Evolutionary conservation across 225 moss, liverwort and hornwort species (phyloP).

Genomic region (Physcomitrium patens): DNA sequence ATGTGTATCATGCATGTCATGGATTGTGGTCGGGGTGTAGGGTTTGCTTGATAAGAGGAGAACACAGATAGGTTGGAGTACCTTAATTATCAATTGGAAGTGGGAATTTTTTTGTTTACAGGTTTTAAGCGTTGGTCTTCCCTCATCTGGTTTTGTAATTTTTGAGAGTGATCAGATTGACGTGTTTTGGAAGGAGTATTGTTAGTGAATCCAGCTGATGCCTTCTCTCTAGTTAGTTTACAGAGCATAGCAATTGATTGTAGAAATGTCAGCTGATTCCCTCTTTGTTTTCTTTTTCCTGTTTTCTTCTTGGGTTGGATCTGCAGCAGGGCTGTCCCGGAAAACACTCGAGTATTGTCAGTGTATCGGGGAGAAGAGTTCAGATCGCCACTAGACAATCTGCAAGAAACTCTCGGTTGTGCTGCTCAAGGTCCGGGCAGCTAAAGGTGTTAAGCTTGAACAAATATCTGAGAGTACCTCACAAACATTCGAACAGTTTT

Average conservation of each 20-base stretch:
- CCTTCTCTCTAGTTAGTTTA: not conserved
- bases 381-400: conserved; percentile 31
- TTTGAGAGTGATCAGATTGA: too few species aligned
- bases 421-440: conserved; percentile 27
- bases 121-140: too few species aligned
- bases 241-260: not conserved
- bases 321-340: conserved; percentile 32
- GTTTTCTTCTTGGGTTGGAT: conserved; percentile 1
- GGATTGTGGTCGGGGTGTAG: not conserved
- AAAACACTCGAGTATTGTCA: conserved; percentile 22
- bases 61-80: too few species aligned
- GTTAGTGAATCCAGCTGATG: not conserved
- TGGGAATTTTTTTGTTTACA: too few species aligned
- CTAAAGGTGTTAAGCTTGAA: conserved; percentile 38
- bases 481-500: conserved; percentile 22
- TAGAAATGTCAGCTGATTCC: not conserved
- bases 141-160: too few species aligned
- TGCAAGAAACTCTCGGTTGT: conserved; percentile 33
- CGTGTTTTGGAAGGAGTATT: not conserved
- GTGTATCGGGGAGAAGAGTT: conserved; percentile 30
- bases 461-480: conserved; percentile 27
- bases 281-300: too few species aligned
- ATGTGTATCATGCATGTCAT: not conserved
- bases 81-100: too few species aligned
- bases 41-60: not conserved